Evolutionary conservation across 2,329 filamentous ascomycete genomes (phyloP), one percentile per base, ranked within the genome.

Genomic region (Claviceps citrina): DNA sequence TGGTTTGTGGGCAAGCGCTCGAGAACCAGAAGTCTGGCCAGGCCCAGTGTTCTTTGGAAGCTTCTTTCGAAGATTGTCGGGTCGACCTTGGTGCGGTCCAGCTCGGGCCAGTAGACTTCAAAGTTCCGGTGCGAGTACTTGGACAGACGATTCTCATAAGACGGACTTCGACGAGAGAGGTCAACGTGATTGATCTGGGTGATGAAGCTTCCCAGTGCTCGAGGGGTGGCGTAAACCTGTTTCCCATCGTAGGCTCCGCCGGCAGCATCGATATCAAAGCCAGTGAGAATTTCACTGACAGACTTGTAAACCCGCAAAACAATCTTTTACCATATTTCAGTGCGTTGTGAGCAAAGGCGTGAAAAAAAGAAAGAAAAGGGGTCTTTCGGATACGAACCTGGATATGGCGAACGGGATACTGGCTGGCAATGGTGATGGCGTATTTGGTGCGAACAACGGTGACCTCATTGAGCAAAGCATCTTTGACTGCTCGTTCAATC

Each of bases 71-170:
- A 93, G 36, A 93, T 86, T 18, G 84, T 93, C 5, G 85, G 85
- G 49, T 93, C 84, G 40, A 93, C 65, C 9, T 73, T 71, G n/a
- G 73, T 72, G 15, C 84, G 74, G 45, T 91, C 79, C 12, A 93
- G 66, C 8, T 76, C 67, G 1, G 79, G 70, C 77, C 83, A 93
- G 55, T 82, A 81, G 0, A 89, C 74, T 57, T 93, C 85, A 47
- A 93, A 93, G 13, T 84, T 83, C 32, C 84, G 69, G 52, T 82
- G 82, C 12, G 81, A 82, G 56, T 93, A 89, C 56, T 93, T 93
- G 13, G 82, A 84, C 10, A 93, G 68, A 8, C 85, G 77, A 48
- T 84, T 93, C 53, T 93, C 85, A 49, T 93, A 93, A 0, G 84
- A 91, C 0, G 84, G 84, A 15, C 82, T 89, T 31, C 85, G 76